These are phyloP conservation scores for Rhizopus sp. DNA, from an alignment of 371 early-diverging fungal species.

Conservation along the genomic window DNA sequence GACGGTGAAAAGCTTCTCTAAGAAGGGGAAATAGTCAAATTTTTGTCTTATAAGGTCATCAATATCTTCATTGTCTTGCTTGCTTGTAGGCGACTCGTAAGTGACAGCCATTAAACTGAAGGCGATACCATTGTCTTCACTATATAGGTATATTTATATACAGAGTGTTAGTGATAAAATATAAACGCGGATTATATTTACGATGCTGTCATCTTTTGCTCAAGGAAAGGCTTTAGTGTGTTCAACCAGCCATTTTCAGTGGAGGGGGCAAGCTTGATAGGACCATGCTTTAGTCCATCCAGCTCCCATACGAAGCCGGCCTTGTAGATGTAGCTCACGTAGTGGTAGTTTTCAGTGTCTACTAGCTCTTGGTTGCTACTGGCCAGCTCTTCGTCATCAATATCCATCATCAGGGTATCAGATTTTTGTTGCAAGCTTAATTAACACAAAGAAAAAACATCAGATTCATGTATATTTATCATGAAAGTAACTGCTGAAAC, in stretches of 20 bases:
- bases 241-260: constrained; percentile 8
- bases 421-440: neutral
- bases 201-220: constrained; percentile 10
- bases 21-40: constrained; percentile 20
- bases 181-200: constrained; percentile 3
- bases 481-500: neutral
- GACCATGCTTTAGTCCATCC: constrained; percentile 18
- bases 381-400: neutral
- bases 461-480: neutral
- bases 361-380: neutral
- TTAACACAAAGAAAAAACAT: neutral
- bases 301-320: constrained; percentile 22
- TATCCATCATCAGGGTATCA: neutral
- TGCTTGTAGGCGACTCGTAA: neutral
- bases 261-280: constrained; percentile 2
- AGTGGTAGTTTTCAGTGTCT: constrained; percentile 17
- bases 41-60: constrained; percentile 9
- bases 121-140: neutral
- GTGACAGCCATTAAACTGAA: constrained; percentile 17
- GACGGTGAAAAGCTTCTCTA: constrained; percentile 2
- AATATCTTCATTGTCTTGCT: neutral
- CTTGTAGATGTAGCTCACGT: constrained; percentile 20
- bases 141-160: too few species aligned
- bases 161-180: neutral
- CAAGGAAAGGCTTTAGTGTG: constrained; percentile 5